These are phyloP conservation scores for Fusarium illudens DNA, from an alignment of 2,329 filamentous ascomycete species.

Conservation along the genomic window DNA sequence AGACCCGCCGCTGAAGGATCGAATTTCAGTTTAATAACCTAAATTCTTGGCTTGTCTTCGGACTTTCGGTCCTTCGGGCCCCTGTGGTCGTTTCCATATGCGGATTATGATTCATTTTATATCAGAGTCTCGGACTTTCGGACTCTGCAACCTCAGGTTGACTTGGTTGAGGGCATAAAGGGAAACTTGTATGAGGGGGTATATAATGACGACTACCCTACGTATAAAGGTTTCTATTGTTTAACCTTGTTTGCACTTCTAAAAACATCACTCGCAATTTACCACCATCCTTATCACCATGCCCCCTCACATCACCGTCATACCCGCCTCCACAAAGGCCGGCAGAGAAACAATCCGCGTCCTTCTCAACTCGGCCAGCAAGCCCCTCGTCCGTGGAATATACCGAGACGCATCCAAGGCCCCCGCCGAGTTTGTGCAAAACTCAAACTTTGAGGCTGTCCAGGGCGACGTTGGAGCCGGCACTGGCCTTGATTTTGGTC, in stretches of 20 bases:
- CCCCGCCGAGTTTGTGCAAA: slow-evolving; percentile 39
- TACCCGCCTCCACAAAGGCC: slow-evolving; percentile 45
- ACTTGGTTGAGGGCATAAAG: background rate
- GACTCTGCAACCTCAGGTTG: background rate
- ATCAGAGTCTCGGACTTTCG: background rate
- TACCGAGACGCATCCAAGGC: slow-evolving; percentile 43
- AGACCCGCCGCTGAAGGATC: background rate
- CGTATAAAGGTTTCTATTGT: background rate
- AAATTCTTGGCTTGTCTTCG: background rate
- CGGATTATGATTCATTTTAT: background rate
- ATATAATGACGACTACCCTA: background rate
- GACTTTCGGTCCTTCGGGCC: background rate
- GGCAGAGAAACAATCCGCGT: slow-evolving; percentile 40
- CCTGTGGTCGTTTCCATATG: background rate
- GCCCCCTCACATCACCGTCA: slow-evolving; percentile 41
- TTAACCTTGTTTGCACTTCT: too few relatives aligned
- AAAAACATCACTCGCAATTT: fast-evolving
- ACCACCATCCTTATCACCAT: slow-evolving; percentile 17
- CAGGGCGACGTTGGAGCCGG: slow-evolving; percentile 42
- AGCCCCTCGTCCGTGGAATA: slow-evolving; percentile 38
- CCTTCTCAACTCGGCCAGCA: slow-evolving; percentile 34
- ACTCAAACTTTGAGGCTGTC: slow-evolving; percentile 40
- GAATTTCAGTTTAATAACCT: background rate
- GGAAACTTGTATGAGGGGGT: background rate
- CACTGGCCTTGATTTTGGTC: slow-evolving; percentile 37